These are phyloP conservation scores for Melanopsichium pennsylvanicum DNA, from an alignment of 1,284 basidiomycete genomes.

Conservation along the genomic window DNA sequence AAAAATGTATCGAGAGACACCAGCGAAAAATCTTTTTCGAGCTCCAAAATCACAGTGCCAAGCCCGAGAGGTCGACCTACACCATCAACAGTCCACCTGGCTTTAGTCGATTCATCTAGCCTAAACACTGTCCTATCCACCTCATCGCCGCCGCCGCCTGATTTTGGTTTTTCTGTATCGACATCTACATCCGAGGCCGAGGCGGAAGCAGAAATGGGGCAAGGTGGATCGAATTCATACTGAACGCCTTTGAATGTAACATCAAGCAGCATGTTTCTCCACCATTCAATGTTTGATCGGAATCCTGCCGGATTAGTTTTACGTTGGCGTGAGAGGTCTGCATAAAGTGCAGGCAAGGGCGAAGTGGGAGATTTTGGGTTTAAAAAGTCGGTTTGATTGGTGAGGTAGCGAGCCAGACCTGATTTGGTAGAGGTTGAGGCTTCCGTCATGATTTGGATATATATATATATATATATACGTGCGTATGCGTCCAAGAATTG, in stretches of 20 bases:
- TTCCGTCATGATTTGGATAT: too few relatives aligned
- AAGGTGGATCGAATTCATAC: background rate
- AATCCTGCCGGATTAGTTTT: slow-evolving; percentile 84
- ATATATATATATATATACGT: too few relatives aligned
- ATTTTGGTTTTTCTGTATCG: too few relatives aligned
- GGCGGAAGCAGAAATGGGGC: background rate
- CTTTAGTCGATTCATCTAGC: slow-evolving; percentile 68
- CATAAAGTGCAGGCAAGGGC: slow-evolving; percentile 79
- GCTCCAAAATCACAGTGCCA: slow-evolving; percentile 73
- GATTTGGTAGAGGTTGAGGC: background rate
- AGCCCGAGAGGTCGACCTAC: slow-evolving; percentile 83
- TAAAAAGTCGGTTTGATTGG: slow-evolving; percentile 25
- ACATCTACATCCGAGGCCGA: background rate
- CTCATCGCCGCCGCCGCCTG: background rate
- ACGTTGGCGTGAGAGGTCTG: slow-evolving; percentile 84
- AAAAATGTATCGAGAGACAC: slow-evolving; percentile 73
- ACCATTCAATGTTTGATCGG: slow-evolving; percentile 84
- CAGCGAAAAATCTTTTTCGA: slow-evolving; percentile 65
- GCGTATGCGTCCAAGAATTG: too few relatives aligned
- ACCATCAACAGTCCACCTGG: slow-evolving; percentile 55
- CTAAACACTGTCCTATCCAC: slow-evolving; percentile 69
- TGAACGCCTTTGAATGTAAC: slow-evolving; percentile 68
- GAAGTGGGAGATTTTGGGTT: slow-evolving; percentile 27
- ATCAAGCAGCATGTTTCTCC: slow-evolving; percentile 76
- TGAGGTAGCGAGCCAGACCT: slow-evolving; percentile 26